Evolutionary conservation across 2,329 filamentous ascomycete species (phyloP).

Genomic region (Cladosporium sp.): DNA sequence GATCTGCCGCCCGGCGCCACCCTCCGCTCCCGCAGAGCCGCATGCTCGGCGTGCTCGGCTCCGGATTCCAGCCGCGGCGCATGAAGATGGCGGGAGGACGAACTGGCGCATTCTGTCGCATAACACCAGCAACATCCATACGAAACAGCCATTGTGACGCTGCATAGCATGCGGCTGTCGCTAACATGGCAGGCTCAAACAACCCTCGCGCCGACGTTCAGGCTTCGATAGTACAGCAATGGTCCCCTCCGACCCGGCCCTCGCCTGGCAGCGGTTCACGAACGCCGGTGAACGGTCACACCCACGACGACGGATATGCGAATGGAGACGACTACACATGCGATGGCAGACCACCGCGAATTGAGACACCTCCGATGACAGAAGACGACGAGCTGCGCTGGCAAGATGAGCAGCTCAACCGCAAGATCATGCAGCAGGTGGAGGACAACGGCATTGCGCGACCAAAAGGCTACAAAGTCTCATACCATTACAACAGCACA

Average conservation of each 20-base stretch:
- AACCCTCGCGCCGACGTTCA: conserved; percentile 21
- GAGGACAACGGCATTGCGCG: conserved; percentile 62
- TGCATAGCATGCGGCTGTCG: conserved; percentile 15
- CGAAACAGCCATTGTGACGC: neutral
- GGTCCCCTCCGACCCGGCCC: conserved; percentile 12
- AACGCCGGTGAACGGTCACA: conserved; percentile 11
- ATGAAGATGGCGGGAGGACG: neutral
- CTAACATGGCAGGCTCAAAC: conserved; percentile 20
- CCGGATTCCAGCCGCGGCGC: neutral
- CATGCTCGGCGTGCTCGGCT: neutral
- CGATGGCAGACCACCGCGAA: conserved; percentile 3
- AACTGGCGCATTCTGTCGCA: conserved; percentile 8
- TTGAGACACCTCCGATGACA: conserved; percentile 33
- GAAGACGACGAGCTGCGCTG: conserved; percentile 38
- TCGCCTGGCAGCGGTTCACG: conserved; percentile 16
- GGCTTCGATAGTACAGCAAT: conserved; percentile 26
- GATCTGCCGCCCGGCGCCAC: neutral
- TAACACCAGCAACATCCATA: neutral
- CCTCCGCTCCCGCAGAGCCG: conserved; percentile 6
- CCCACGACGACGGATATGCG: conserved; percentile 7
- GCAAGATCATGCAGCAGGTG: conserved; percentile 45
- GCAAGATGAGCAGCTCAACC: conserved; percentile 35
- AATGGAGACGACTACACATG: conserved; percentile 11
- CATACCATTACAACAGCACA: conserved; percentile 87
- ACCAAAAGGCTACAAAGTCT: conserved; percentile 80